These are phyloP conservation scores for Yarrowia alimentaria DNA, from an alignment of 805 yeast genomes.

Conservation along the genomic window DNA sequence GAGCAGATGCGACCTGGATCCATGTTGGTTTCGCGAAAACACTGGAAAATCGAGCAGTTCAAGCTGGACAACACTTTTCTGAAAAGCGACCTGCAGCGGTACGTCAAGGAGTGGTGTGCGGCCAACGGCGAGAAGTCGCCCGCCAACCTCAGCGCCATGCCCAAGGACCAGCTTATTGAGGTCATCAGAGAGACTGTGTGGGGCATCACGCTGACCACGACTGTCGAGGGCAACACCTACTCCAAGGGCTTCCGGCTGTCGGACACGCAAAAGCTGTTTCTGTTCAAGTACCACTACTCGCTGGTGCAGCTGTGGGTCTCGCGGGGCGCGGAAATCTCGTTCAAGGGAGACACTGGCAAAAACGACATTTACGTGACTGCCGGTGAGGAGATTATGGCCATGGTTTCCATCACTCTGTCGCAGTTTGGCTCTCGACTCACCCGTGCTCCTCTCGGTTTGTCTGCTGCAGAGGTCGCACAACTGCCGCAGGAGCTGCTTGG, in stretches of 20 bases:
- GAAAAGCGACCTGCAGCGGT: background rate
- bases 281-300: conserved; percentile 3
- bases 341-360: background rate
- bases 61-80: background rate
- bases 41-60: conserved; percentile 1
- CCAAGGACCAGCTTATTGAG: background rate
- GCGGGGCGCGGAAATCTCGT: conserved; percentile 4
- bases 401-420: background rate
- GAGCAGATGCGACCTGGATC: background rate
- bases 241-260: background rate
- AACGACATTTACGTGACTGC: background rate
- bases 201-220: background rate
- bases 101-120: background rate
- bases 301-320: conserved; percentile 11
- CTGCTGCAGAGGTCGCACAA: background rate
- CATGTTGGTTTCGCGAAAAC: background rate
- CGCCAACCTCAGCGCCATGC: background rate
- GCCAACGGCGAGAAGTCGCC: no score
- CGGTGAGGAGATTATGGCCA: background rate
- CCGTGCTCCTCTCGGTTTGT: background rate
- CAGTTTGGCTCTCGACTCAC: background rate
- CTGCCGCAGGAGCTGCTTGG: conserved; percentile 6
- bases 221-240: background rate
- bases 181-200: background rate
- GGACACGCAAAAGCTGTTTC: background rate